These are phyloP conservation scores for Sanghuangporus sanghuang DNA, from an alignment of 1,284 basidiomycete genomes.

Conservation along the genomic window DNA sequence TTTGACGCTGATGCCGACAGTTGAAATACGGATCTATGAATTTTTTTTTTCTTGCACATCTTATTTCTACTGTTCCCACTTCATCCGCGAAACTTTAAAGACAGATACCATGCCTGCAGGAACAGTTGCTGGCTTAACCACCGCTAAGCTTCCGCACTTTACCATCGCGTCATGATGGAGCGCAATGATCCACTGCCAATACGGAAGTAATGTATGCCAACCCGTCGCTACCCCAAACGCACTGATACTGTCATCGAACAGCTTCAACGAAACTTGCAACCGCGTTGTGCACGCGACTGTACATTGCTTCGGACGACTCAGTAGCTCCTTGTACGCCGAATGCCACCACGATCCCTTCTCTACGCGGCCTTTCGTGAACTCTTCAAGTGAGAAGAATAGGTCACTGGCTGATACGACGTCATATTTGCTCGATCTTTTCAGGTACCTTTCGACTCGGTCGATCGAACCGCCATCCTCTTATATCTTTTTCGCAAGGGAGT, in stretches of 20 bases:
- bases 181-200: slow-evolving; percentile 32
- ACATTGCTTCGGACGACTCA: slow-evolving; percentile 21
- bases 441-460: neutral
- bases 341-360: slow-evolving; percentile 29
- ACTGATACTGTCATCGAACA: slow-evolving; percentile 4
- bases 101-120: slow-evolving; percentile 39
- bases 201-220: slow-evolving; percentile 9
- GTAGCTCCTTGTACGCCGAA: slow-evolving; percentile 27
- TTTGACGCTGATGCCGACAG: neutral
- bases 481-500: slow-evolving; percentile 23
- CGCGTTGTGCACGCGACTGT: slow-evolving; percentile 23
- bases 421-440: neutral
- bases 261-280: slow-evolving; percentile 25
- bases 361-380: slow-evolving; percentile 32
- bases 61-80: slow-evolving; percentile 32
- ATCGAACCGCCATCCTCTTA: slow-evolving; percentile 25
- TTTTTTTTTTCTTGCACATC: neutral
- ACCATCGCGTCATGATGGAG: slow-evolving; percentile 40
- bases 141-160: slow-evolving; percentile 36
- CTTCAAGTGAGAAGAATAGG: slow-evolving; percentile 32
- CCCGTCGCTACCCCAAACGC: slow-evolving; percentile 1
- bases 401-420: slow-evolving; percentile 7
- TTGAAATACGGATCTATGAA: neutral
- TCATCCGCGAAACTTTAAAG: slow-evolving; percentile 35
- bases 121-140: slow-evolving; percentile 37